Conservation (phyloP, 441 rosid species). For the Adansonia madagascariensis region DNA sequence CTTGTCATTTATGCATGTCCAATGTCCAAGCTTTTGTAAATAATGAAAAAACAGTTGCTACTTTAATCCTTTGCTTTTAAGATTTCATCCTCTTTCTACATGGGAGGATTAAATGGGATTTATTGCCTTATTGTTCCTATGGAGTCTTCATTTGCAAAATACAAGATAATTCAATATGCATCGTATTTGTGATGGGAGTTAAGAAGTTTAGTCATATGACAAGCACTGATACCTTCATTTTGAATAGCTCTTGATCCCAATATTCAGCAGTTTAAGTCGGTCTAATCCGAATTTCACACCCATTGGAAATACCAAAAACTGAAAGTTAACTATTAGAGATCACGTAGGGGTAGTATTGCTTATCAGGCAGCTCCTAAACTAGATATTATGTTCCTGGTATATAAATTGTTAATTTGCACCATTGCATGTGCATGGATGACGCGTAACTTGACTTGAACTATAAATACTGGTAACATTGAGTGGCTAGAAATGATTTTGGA, state of each 20-base stretch:
- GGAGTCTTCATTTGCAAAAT: not conserved
- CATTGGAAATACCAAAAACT: not conserved
- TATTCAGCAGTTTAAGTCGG: too few relatives aligned
- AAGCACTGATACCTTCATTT: not conserved
- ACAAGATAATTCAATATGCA: not conserved
- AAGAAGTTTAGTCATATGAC: not conserved
- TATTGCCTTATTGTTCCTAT: not conserved
- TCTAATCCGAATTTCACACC: not conserved
- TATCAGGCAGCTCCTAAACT: not conserved
- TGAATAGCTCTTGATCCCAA: too few relatives aligned
- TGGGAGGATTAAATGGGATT: not conserved
- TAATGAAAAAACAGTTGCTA: slow-evolving; percentile 9
- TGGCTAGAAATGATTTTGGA: slow-evolving; percentile 4
- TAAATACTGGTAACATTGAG: slow-evolving; percentile 23
- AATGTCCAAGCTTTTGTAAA: slow-evolving; percentile 24
- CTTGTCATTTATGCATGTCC: too few relatives aligned
- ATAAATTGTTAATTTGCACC: slow-evolving; percentile 11
- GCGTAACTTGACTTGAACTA: slow-evolving; percentile 14
- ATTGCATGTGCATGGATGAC: slow-evolving; percentile 36
- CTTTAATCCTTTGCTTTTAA: slow-evolving; percentile 11
- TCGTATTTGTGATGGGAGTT: not conserved
- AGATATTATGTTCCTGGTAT: not conserved
- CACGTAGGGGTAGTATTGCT: not conserved
- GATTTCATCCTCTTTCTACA: not conserved
- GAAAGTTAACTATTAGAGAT: not conserved